These are phyloP conservation scores for Apiospora phragmitis DNA, from an alignment of 2,329 filamentous ascomycete genomes.

Conservation along the genomic window DNA sequence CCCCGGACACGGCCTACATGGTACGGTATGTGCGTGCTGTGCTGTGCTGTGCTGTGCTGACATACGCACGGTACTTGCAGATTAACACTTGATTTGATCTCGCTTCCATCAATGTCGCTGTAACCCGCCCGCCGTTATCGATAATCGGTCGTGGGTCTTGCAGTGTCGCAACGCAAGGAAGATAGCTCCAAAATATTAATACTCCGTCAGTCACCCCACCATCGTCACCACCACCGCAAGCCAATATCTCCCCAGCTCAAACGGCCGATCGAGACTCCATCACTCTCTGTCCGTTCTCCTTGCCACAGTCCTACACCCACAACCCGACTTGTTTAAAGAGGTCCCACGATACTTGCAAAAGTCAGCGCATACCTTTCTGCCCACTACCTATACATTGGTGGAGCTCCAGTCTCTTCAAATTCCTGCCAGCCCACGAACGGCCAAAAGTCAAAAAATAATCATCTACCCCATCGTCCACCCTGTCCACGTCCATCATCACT, in stretches of 20 bases:
- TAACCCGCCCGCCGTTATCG: not conserved
- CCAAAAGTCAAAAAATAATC: not conserved
- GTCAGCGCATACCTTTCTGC: not conserved
- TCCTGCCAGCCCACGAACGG: not conserved
- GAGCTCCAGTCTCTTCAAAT: not conserved
- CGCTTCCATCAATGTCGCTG: not conserved
- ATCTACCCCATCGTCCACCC: not conserved
- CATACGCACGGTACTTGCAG: not conserved
- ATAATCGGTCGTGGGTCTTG: not conserved
- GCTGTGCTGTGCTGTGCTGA: not conserved
- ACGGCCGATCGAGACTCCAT: constrained; percentile 5
- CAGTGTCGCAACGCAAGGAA: not conserved
- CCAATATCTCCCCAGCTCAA: constrained; percentile 1
- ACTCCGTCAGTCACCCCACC: not conserved
- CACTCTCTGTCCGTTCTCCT: not conserved
- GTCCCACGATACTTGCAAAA: constrained; percentile 5
- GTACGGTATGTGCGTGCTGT: not conserved
- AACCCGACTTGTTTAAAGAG: not conserved
- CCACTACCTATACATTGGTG: not conserved
- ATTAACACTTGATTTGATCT: not conserved
- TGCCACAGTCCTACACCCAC: not conserved
- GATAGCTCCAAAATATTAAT: not conserved
- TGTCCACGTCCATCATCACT: not conserved
- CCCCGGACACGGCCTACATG: not conserved
- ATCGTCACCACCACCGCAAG: constrained; percentile 4